Evolutionary conservation across 2,329 filamentous ascomycete species (phyloP), one percentile per base, ranked within the genome.

Genomic region (Monilinia fructicola): DNA sequence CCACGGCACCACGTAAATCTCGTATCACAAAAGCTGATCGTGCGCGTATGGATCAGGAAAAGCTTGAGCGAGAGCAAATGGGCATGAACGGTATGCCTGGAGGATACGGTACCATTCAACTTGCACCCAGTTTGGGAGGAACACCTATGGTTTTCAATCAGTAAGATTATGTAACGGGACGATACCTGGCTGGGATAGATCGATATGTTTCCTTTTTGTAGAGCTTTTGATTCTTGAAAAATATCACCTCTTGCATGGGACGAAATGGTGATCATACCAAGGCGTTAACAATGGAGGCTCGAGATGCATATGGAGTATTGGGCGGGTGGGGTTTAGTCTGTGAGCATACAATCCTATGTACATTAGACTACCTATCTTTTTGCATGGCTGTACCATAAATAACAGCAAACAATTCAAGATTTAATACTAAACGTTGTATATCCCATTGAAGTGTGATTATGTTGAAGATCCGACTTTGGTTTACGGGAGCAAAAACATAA

Each of bases 1-100:
- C 85, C 14, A 88, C 89, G 0, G 86, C 89, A 26, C 18, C 63
- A 42, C 85, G 93, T 72, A 96, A 96, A 78, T 91, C 92, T 62
- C 88, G 93, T 53, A 89, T 92, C 71, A 95, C 90, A 50, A 97
- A 97, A 77, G 90, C 91, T 48, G 90, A 94, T 75, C 91, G 92
- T 73, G 89, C 90, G 69, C 86, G 89, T 74, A 87, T 92, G 78
- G 92, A 96, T 74, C 85, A 86, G 54, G 92, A 96, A 77, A 95
- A 95, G 80, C 83, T 88, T 9, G 90, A 93, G 70, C 84, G 90
- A 53, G 90, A 93, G 77, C 76, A 74, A 67, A 74, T 76, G 74
- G 75, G 74, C 21, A 68, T 75, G 69, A 69, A 73, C 38, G 66
- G 70, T 9, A 74, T 73, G 69, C 73, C 74, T 12, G 68, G 65